phyloP scores from a whole-genome alignment of 768 basidiomycete genomes.

The Hemileccinum impolitum region DNA sequence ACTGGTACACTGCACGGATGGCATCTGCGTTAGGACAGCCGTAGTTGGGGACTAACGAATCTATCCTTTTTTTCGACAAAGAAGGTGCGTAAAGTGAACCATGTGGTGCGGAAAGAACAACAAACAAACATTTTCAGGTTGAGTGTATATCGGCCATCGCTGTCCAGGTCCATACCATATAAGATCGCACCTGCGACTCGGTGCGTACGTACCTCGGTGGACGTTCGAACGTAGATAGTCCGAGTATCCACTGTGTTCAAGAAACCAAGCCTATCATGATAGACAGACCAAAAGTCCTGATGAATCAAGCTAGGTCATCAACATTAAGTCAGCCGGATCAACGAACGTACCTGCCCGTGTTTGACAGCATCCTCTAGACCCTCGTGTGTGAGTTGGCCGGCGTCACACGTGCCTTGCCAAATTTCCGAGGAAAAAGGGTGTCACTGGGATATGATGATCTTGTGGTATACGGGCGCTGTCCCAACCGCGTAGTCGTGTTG shows the following conservation, averaged over 20 bases:
- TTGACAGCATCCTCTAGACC: slow-evolving; percentile 41
- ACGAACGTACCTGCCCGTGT: slow-evolving; percentile 36
- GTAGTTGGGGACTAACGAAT: slow-evolving; percentile 45
- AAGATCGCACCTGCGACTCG: slow-evolving; percentile 45
- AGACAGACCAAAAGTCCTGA: slow-evolving; percentile 48
- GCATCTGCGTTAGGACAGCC: slow-evolving; percentile 39
- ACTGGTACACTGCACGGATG: slow-evolving; percentile 40
- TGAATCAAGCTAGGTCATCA: background rate
- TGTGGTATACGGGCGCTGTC: slow-evolving; percentile 37
- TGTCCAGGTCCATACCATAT: slow-evolving; percentile 41
- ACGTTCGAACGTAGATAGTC: slow-evolving; percentile 43
- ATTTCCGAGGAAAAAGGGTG: slow-evolving; percentile 44
- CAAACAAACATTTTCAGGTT: slow-evolving; percentile 38
- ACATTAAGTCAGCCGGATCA: background rate
- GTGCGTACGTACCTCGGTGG: slow-evolving; percentile 45
- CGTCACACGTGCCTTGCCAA: slow-evolving; percentile 48
- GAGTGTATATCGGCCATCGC: slow-evolving; percentile 39
- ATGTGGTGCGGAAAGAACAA: background rate
- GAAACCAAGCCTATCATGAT: slow-evolving; percentile 36
- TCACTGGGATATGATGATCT: slow-evolving; percentile 35
- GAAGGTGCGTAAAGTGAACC: background rate
- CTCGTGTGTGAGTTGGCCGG: slow-evolving; percentile 44
- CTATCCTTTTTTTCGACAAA: slow-evolving; percentile 39
- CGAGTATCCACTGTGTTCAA: slow-evolving; percentile 31
- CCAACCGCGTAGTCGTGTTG: slow-evolving; percentile 40